Percentiles rank a stretch among this genome's conserved stretches.
These are phyloP conservation scores for Cryptococcus hybrid DNA, from an alignment of 1,284 basidiomycete species.

Conservation along the genomic window DNA sequence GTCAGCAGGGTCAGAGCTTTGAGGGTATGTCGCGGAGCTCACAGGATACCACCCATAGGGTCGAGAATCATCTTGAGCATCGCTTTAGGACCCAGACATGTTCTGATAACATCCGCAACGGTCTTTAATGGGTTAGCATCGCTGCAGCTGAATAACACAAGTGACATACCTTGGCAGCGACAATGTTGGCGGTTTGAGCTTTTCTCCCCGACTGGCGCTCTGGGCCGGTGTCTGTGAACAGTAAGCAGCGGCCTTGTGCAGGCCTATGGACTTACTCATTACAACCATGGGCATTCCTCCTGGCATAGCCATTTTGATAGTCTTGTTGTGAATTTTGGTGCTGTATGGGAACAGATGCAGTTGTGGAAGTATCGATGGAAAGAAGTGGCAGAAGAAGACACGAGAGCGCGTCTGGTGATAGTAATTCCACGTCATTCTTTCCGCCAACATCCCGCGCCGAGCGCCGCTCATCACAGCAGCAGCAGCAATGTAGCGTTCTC, in stretches of 20 bases:
- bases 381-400: conserved; percentile 4
- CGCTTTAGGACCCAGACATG: conserved; percentile 94
- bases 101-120: conserved; percentile 97
- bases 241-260: conserved; percentile 7
- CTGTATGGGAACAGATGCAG: conserved; percentile 4
- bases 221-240: conserved; percentile 73
- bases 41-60: conserved; percentile 96
- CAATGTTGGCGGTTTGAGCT: conserved; percentile 96
- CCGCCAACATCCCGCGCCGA: background rate
- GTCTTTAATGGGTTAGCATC: conserved; percentile 57
- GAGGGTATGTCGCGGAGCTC: conserved; percentile 33
- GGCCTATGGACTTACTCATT: conserved; percentile 49
- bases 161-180: conserved; percentile 79
- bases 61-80: conserved; percentile 99
- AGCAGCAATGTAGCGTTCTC: background rate
- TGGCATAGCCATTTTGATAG: conserved; percentile 24
- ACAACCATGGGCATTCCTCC: conserved; percentile 52
- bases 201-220: conserved; percentile 92
- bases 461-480: background rate
- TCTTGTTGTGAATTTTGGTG: conserved; percentile 3
- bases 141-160: background rate
- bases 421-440: conserved; percentile 1
- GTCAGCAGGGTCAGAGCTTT: conserved; percentile 1
- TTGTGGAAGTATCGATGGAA: background rate
- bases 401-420: conserved; percentile 7